phyloP scores from a whole-genome alignment of 2,329 filamentous ascomycete genomes.

The Fusarium zealandicum region DNA sequence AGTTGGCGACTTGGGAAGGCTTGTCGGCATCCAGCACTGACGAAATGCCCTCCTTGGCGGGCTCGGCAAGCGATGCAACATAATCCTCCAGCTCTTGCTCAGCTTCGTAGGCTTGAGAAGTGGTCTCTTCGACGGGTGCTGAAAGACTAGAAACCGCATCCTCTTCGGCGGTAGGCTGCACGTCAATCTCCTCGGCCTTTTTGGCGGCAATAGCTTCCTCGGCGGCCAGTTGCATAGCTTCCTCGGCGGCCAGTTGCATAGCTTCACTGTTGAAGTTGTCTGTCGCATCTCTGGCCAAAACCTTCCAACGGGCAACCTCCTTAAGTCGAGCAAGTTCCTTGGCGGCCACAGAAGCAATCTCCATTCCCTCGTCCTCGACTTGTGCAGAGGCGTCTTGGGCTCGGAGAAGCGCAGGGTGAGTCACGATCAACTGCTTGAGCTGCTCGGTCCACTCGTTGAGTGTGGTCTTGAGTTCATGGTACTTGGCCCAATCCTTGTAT shows the following conservation, averaged over 20 bases:
- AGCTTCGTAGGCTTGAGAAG: conserved; percentile 16
- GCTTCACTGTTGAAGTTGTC: conserved; percentile 79
- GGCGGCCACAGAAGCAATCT: conserved; percentile 77
- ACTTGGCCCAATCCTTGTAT: conserved; percentile 97
- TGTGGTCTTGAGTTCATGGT: conserved; percentile 83
- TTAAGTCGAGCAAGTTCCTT: conserved; percentile 82
- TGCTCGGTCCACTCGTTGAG: conserved; percentile 87
- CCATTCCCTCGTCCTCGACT: conserved; percentile 82
- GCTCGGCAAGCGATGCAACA: conserved; percentile 31
- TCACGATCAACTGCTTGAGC: conserved; percentile 76
- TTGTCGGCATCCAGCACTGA: neutral
- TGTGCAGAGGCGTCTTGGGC: conserved; percentile 73
- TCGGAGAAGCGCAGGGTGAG: conserved; percentile 73
- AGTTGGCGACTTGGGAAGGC: conserved; percentile 8
- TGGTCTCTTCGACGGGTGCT: conserved; percentile 17
- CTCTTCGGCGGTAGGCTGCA: conserved; percentile 43
- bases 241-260: conserved; percentile 64
- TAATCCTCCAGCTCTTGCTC: conserved; percentile 35
- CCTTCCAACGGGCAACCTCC: conserved; percentile 85
- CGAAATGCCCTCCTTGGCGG: conserved; percentile 17
- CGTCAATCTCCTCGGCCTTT: conserved; percentile 37
- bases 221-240: conserved; percentile 17
- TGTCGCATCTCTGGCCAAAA: conserved; percentile 73
- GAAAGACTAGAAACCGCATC: conserved; percentile 23
- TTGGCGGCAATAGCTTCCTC: conserved; percentile 26